Conservation (phyloP, 768 basidiomycete species). For the Leucogyrophana mollusca region DNA sequence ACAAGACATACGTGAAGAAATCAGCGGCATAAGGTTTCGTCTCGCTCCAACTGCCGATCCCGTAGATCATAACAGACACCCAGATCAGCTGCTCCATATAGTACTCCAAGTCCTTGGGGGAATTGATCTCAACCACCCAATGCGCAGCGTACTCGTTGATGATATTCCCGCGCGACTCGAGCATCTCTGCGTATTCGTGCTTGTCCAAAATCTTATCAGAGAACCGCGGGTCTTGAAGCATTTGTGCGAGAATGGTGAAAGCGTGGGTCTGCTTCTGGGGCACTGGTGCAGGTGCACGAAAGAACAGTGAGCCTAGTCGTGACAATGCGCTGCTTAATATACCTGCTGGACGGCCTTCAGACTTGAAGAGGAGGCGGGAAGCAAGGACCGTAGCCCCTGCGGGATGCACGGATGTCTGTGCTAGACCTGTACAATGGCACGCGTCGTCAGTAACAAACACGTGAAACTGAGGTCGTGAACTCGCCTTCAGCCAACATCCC, state of each 20-base stretch:
- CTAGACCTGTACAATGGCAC: conserved; percentile 47
- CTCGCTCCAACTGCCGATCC: conserved; percentile 49
- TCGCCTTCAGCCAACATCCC: conserved; percentile 66
- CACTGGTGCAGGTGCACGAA: conserved; percentile 1
- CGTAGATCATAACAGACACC: conserved; percentile 57
- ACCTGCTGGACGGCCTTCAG: conserved; percentile 7
- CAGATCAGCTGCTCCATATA: conserved; percentile 67
- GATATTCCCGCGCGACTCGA: conserved; percentile 36
- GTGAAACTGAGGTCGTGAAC: background rate
- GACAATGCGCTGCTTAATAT: background rate
- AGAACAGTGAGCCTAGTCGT: background rate
- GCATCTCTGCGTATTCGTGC: conserved; percentile 33
- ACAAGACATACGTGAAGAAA: conserved; percentile 56
- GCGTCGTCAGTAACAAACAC: background rate
- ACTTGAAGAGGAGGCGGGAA: conserved; percentile 28
- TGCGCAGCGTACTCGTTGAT: conserved; percentile 42
- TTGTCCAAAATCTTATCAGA: conserved; percentile 28
- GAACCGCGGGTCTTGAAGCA: conserved; percentile 50
- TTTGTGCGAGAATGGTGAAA: conserved; percentile 51
- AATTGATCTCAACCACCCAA: conserved; percentile 43
- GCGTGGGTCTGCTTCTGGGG: conserved; percentile 35
- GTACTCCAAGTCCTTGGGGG: conserved; percentile 37
- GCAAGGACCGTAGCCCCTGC: conserved; percentile 35
- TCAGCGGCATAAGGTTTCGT: conserved; percentile 52
- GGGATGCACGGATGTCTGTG: conserved; percentile 52